These are phyloP conservation scores for Ramularia endophylla DNA, from an alignment of 2,329 filamentous ascomycete genomes.

Conservation along the genomic window DNA sequence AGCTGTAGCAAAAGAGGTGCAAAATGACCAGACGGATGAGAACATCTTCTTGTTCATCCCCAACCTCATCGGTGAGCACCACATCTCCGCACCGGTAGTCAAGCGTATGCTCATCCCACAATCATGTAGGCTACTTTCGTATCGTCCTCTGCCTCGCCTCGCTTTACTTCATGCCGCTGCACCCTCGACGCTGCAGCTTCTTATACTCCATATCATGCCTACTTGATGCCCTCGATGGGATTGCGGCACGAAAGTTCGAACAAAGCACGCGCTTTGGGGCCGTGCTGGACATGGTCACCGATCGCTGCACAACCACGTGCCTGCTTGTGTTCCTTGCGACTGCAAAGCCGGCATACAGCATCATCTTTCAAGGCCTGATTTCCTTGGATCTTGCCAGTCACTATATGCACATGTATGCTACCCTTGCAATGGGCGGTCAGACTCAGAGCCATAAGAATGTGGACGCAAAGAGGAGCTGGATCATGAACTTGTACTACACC, in stretches of 20 bases:
- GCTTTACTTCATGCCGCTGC: slow-evolving; percentile 98
- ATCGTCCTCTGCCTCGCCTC: slow-evolving; percentile 68
- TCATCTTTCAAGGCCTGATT: slow-evolving; percentile 91
- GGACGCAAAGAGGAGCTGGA: slow-evolving; percentile 77
- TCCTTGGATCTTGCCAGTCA: slow-evolving; percentile 90
- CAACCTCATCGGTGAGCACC: slow-evolving; percentile 44
- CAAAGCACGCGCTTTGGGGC: slow-evolving; percentile 95
- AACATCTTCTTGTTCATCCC: slow-evolving; percentile 51
- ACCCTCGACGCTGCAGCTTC: slow-evolving; percentile 88
- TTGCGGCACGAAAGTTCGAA: slow-evolving; percentile 78
- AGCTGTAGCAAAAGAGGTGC: slow-evolving; percentile 1
- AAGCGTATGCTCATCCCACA: background rate
- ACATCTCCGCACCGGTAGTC: background rate
- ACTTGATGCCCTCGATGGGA: slow-evolving; percentile 89
- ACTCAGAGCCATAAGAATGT: slow-evolving; percentile 88
- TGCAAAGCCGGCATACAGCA: slow-evolving; percentile 89
- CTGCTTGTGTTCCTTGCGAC: slow-evolving; percentile 90
- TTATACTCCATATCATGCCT: slow-evolving; percentile 93
- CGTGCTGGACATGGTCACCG: slow-evolving; percentile 98
- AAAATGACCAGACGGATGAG: slow-evolving; percentile 33
- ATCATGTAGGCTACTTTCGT: slow-evolving; percentile 41
- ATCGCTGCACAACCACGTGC: slow-evolving; percentile 94
- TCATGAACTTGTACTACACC: slow-evolving; percentile 93
- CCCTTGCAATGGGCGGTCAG: slow-evolving; percentile 76
- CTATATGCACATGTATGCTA: slow-evolving; percentile 99